Percentiles rank a stretch among this genome's conserved stretches.
Evolutionary conservation across 345 rosid species (phyloP).

Genomic region (Dovyalis caffra): DNA sequence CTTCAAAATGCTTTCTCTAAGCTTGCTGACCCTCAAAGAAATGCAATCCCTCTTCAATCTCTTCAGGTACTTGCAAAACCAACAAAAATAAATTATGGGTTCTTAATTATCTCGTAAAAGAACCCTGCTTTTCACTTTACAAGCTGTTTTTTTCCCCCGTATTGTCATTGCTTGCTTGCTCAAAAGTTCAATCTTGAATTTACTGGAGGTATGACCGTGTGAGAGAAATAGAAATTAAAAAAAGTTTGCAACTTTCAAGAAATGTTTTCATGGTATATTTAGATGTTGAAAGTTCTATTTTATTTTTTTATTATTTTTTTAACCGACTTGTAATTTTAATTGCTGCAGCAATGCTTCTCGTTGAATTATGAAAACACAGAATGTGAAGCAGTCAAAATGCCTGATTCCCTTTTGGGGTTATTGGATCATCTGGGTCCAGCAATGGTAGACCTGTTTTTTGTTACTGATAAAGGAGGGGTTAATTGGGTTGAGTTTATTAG

Average conservation of each 20-base stretch:
- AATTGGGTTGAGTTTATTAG: slow-evolving; percentile 69
- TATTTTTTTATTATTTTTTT: not conserved
- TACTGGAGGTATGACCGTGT: not conserved
- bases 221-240: too few relatives aligned
- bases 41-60: slow-evolving; percentile 44
- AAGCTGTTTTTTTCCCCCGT: not conserved
- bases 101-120: not conserved
- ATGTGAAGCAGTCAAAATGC: slow-evolving; percentile 36
- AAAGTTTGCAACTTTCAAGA: not conserved
- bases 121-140: too few relatives aligned
- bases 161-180: not conserved
- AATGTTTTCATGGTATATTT: not conserved
- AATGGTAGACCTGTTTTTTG: slow-evolving; percentile 59
- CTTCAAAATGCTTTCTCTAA: slow-evolving; percentile 61
- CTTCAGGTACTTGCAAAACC: slow-evolving; percentile 49
- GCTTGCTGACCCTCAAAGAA: slow-evolving; percentile 57
- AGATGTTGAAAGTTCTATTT: not conserved
- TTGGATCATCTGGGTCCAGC: slow-evolving; percentile 67
- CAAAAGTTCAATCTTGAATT: not conserved
- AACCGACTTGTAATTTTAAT: not conserved
- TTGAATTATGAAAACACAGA: slow-evolving; percentile 38
- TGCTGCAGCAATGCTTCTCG: slow-evolving; percentile 58
- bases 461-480: slow-evolving; percentile 49
- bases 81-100: not conserved
- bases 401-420: slow-evolving; percentile 46